phyloP scores from a whole-genome alignment of 495 filamentous ascomycete species.

The Neurospora sp. region DNA sequence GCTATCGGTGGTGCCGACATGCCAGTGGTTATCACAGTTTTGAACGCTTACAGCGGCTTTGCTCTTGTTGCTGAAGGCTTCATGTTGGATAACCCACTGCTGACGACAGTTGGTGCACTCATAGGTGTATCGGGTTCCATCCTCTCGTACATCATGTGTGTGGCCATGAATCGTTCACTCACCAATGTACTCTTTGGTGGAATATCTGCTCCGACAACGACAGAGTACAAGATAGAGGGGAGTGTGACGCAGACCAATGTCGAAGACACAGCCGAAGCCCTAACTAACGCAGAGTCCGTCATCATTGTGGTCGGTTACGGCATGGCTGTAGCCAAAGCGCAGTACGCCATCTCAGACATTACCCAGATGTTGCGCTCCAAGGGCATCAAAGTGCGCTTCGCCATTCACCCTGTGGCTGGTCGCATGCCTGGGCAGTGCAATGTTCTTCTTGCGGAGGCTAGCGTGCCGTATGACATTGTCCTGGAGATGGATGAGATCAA shows the following conservation, averaged over 20 bases:
- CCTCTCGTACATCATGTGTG: slow-evolving; percentile 71
- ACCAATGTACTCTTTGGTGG: slow-evolving; percentile 77
- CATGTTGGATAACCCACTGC: slow-evolving; percentile 74
- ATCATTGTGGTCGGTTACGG: slow-evolving; percentile 81
- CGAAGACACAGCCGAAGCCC: slow-evolving; percentile 63
- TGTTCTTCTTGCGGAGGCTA: slow-evolving; percentile 70
- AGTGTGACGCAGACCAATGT: slow-evolving; percentile 58
- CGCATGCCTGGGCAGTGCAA: slow-evolving; percentile 85
- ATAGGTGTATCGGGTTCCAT: slow-evolving; percentile 78
- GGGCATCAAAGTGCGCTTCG: slow-evolving; percentile 71
- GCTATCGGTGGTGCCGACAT: slow-evolving; percentile 81
- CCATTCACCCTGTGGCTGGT: slow-evolving; percentile 74
- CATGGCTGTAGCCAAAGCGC: slow-evolving; percentile 81
- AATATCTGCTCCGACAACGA: slow-evolving; percentile 48
- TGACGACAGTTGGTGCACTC: slow-evolving; percentile 68
- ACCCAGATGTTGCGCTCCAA: slow-evolving; percentile 56
- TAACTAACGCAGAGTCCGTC: slow-evolving; percentile 61
- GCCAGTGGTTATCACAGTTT: slow-evolving; percentile 77
- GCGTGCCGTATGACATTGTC: slow-evolving; percentile 75
- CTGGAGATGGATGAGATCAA: slow-evolving; percentile 89
- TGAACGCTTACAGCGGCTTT: slow-evolving; percentile 80
- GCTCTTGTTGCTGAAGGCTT: slow-evolving; percentile 74
- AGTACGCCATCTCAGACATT: slow-evolving; percentile 75
- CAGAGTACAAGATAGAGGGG: slow-evolving; percentile 64
- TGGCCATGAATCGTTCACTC: slow-evolving; percentile 74